Evolutionary conservation across 805 yeast genomes (phyloP), one percentile per base, ranked within the genome.

Genomic region (Cyberlindnera xylosilytica): DNA sequence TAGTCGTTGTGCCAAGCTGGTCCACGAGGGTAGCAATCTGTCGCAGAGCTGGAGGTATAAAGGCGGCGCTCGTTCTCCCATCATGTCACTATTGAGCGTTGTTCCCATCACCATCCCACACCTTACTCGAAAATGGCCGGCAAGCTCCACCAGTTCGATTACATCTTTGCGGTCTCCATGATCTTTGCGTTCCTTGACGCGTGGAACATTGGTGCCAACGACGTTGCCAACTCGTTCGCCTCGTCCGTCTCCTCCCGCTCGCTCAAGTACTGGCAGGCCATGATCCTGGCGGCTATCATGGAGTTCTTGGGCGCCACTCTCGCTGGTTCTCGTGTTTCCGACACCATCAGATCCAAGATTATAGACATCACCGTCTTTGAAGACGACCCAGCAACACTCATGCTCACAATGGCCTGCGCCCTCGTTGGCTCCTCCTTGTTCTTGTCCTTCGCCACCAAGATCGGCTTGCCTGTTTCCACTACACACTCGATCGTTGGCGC

Each of bases 391-490:
- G 83, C 85, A 6, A 84, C 77, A n/a, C 68, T 84, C 31, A 78
- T 83, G 87, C 66, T 83, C 38, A 74, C 83, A 22, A 83, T 83
- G 90, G 71, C 83, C 16, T 78, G 84, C 66, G 90, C 91, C 23
- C 65, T 81, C 41, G 76, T 82, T 42, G 91, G 90, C 34, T 80
- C 88, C 5, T 79, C 90, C 1, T 34, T 69, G 22, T 83, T 90
- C 90, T 69, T 83, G 41, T 65, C 83, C 5, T 41, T 79, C 45
- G 90, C 90, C 30, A 84, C 90, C 13, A 47, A 60, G 3, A 63
- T 82, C 24, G 86, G 87, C 49, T 73, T 80, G 75, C 90, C 90
- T n/a, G 89, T 83, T 33, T 83, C 90, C 16, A 82, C 90, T 15
- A 83, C 91, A 10, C 90, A 84, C 57, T 79, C 88, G 9, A 81